Evolutionary conservation across 495 filamentous ascomycete species (phyloP), one percentile per base, ranked within the genome.

Genomic region (Astrocystis sublimbata): DNA sequence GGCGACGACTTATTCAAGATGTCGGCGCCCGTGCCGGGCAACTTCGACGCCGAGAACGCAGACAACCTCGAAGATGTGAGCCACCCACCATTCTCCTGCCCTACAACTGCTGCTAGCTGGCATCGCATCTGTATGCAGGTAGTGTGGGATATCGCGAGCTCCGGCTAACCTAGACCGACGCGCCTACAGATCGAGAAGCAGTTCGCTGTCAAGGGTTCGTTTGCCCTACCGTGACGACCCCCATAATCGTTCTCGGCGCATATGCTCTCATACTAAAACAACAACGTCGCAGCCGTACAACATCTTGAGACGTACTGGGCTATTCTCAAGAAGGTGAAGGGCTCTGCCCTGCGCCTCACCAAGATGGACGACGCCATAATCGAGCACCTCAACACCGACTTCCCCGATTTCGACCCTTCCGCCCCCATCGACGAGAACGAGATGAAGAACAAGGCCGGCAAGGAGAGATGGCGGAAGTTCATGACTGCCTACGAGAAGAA

Each of bases 391-490:
- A 87, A 86, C 75, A 76, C 77, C 46, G 89, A 90, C 21, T 97
- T 99, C 72, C 93, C 96, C 62, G 94, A 97, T 12, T 96, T 96
- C 68, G 90, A 98, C 71, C 86, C 92, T 10, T 81, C 84, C 46
- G 83, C 72, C 31, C 88, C 90, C 1, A 87, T 99, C 67, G 73
- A 96, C 71, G 94, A 99, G 76, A 89, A 97, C 63, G 79, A 88
- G 63, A 97, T 99, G 94, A 99, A 99, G 86, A 96, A 89, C 84
- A 96, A 96, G 79, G 79, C 79, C 12, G 96, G 94, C 71, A 99
- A 99, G 81, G 94, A 96, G 75, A 83, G 85, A 75, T 99, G 94
- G 94, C 87, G 94, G 61, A 89, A 89, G 62, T 99, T 96, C 79
- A 89, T 98, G 84, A 92, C 89, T 81, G 78, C 84, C 70, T 99